Base-by-base conservation (phyloP, 441 rosid species). In the Syzygium syzygioides region DNA sequence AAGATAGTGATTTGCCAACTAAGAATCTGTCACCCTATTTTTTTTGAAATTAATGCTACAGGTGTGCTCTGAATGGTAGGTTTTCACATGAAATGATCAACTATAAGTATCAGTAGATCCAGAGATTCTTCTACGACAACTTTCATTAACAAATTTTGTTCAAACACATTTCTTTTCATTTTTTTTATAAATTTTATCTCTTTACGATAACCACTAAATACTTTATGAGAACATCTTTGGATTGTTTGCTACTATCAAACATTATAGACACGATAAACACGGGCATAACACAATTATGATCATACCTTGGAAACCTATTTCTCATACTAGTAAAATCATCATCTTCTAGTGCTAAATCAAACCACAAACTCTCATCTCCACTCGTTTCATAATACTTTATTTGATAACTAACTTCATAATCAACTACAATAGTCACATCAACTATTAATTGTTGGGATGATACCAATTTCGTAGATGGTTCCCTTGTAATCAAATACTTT, bases 121-220 rank as follows among this genome's bases (percentile, higher is more conserved):
- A 15, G 3, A 30, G 5, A 64, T 64, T 15, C 20, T 64, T 41
- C 3, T 2, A 30, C 5, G 23, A 8, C 10, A 64, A 64, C 5
- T 64, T 30, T 64, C 0, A 64, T 18, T 4, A 17, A 30, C 9
- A 15, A 12, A 64, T 64, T 30, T 64, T 30, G 37, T 37, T 64
- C 6, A 3, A 3, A 17, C 41, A 64, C 5, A 30, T 17, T 64
- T 64, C 41, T 64, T 64, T 30, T 64, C 76, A 64, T 64, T 64
- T 3, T 64, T 3, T 64, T 64, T 7, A 15, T 64, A 64, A 64
- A 64, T 64, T 64, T 30, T 7, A 64, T 30, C 76, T 64, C 41
- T 17, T 11, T 30, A 7, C 1, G 6, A 30, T 6, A 0, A 2
- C 12, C 20, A 30, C 0, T 17, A 11, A 15, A 17, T 64, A 30